Percentiles rank a stretch among this genome's conserved stretches.
phyloP scores from a whole-genome alignment of 805 yeast genomes.

The Henningerozyma blattae region DNA sequence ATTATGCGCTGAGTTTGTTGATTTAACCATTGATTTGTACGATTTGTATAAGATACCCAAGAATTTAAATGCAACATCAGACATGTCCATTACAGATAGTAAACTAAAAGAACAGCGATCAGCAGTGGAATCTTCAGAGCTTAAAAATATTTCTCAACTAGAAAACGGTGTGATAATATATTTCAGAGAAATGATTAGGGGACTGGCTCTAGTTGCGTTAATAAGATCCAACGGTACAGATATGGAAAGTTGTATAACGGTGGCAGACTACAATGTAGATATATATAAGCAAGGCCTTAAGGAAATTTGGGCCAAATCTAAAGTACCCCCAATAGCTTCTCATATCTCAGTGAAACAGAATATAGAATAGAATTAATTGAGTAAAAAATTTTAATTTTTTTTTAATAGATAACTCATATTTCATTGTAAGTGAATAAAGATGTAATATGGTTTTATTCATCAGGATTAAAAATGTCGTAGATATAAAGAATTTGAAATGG shows the following conservation, averaged over 20 bases:
- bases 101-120: background rate
- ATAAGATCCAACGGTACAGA: conserved; percentile 53
- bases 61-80: background rate
- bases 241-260: conserved; percentile 39
- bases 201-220: conserved; percentile 81
- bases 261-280: conserved; percentile 82
- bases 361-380: too few relatives aligned
- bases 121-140: conserved; percentile 19
- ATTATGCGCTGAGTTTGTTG: conserved; percentile 94
- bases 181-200: conserved; percentile 84
- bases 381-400: background rate
- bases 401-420: background rate
- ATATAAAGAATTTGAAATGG: too few relatives aligned
- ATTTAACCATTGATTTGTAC: conserved; percentile 81
- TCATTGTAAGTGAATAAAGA: too few relatives aligned
- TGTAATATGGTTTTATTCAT: background rate
- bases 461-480: background rate
- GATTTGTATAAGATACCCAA: conserved; percentile 39
- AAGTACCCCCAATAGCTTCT: conserved; percentile 6
- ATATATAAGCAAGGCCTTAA: conserved; percentile 66
- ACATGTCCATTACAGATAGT: background rate
- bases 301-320: conserved; percentile 39
- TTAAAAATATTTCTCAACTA: conserved; percentile 61
- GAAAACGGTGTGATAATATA: conserved; percentile 79
- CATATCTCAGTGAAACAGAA: background rate